phyloP scores from a whole-genome alignment of 257 asterid genomes.

The Przewalskia tangutica region DNA sequence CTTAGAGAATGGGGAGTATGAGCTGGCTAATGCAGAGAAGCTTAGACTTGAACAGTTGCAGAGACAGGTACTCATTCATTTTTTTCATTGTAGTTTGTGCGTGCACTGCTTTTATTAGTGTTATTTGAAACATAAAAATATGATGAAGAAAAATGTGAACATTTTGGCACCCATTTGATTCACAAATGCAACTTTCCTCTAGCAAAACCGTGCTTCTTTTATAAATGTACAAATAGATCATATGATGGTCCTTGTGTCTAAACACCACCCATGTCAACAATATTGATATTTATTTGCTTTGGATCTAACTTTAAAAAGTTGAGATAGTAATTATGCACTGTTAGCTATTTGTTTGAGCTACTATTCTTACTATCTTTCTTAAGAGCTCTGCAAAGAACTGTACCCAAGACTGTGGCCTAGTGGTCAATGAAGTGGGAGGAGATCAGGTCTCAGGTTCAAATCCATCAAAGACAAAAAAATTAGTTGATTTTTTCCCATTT shows the following conservation, averaged over 20 bases:
- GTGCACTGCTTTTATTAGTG: conserved; percentile 12
- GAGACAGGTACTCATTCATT: conserved; percentile 60
- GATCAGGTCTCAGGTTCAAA: not conserved
- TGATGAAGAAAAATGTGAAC: not conserved
- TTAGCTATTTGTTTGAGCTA: not conserved
- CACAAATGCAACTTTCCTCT: not conserved
- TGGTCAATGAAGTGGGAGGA: not conserved
- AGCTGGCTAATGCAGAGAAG: conserved; percentile 87
- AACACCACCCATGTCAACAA: not conserved
- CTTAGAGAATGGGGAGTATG: conserved; percentile 94
- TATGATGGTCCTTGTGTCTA: not conserved
- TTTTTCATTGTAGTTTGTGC: not conserved
- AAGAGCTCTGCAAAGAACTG: not conserved
- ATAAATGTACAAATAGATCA: not conserved
- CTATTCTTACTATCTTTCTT: not conserved
- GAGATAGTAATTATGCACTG: not conserved
- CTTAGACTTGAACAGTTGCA: conserved; percentile 95
- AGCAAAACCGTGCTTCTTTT: not conserved
- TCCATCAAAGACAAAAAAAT: not conserved
- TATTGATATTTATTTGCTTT: not conserved
- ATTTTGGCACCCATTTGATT: not conserved
- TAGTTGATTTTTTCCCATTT: too few species aligned
- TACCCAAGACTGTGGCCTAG: not conserved
- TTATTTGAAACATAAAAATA: not conserved
- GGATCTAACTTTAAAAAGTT: not conserved